phyloP scores from a whole-genome alignment of 495 filamentous ascomycete species.

The Glutinoglossum americanum region DNA sequence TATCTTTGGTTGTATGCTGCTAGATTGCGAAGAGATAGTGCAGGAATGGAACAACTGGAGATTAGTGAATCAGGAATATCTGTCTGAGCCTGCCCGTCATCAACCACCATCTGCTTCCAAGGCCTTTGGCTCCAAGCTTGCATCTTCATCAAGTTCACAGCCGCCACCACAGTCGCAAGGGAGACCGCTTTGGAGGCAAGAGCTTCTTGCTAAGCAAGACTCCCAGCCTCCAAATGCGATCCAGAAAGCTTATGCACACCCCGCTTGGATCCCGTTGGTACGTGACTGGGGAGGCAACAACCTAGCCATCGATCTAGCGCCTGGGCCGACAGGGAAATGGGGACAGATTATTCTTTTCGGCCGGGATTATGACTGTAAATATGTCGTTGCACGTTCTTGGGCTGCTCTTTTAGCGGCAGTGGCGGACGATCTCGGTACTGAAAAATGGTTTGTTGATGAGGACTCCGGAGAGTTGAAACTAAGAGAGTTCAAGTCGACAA shows the following conservation, averaged over 20 bases:
- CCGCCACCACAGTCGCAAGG: conserved; percentile 39
- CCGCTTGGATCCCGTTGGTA: conserved; percentile 86
- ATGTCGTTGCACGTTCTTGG: conserved; percentile 88
- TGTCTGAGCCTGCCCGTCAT: conserved; percentile 32
- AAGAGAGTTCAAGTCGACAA: conserved; percentile 67
- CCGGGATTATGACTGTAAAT: conserved; percentile 96
- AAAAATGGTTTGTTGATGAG: conserved; percentile 77
- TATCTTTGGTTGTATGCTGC: conserved; percentile 80
- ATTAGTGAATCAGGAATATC: conserved; percentile 72
- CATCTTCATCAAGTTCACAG: conserved; percentile 26
- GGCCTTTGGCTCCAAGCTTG: conserved; percentile 31
- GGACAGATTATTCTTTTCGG: conserved; percentile 94
- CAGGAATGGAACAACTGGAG: conserved; percentile 97
- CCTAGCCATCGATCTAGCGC: conserved; percentile 81
- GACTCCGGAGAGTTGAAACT: conserved; percentile 81
- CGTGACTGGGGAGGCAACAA: conserved; percentile 98
- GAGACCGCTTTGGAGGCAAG: conserved; percentile 68
- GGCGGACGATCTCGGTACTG: conserved; percentile 72
- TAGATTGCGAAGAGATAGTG: conserved; percentile 96
- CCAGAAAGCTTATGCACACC: conserved; percentile 84
- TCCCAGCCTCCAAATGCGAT: conserved; percentile 70
- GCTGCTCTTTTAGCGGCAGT: conserved; percentile 64
- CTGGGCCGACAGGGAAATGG: conserved; percentile 78
- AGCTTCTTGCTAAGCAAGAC: conserved; percentile 66
- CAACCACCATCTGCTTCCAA: conserved; percentile 40